These are phyloP conservation scores for Auriscalpium vulgare DNA, from an alignment of 768 basidiomycete genomes.

Conservation along the genomic window DNA sequence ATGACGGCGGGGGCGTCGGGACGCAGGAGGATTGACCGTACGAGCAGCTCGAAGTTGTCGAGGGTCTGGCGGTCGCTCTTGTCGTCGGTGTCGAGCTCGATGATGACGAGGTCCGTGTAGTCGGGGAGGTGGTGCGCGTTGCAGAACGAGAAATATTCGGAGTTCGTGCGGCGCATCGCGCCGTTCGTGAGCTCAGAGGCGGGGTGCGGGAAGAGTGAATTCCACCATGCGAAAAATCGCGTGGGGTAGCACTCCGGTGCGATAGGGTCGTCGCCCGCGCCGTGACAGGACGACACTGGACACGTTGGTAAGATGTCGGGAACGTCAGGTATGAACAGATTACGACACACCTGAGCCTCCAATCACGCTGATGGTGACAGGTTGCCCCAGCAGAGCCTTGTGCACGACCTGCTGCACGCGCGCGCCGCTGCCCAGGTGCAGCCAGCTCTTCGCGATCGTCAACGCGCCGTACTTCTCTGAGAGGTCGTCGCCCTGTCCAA, in stretches of 20 bases:
- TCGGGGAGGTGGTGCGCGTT: conserved; percentile 91
- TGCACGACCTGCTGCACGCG: conserved; percentile 77
- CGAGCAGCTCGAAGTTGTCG: conserved; percentile 85
- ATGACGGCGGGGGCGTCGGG: conserved; percentile 89
- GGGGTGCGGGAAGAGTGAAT: conserved; percentile 94
- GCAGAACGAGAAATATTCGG: conserved; percentile 94
- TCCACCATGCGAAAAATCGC: conserved; percentile 98
- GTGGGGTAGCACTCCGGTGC: conserved; percentile 83
- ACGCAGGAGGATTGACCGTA: conserved; percentile 85
- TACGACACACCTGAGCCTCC: conserved; percentile 73
- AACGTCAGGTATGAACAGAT: too few species aligned
- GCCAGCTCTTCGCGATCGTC: conserved; percentile 61
- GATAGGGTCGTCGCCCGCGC: conserved; percentile 86
- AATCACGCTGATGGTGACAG: conserved; percentile 83
- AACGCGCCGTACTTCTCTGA: conserved; percentile 72
- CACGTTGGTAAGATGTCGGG: conserved; percentile 3
- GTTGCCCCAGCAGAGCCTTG: conserved; percentile 76
- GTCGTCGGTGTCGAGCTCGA: conserved; percentile 93
- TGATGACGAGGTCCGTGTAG: conserved; percentile 85
- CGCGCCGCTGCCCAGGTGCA: conserved; percentile 75
- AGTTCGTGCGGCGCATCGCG: conserved; percentile 86
- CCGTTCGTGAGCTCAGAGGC: conserved; percentile 98
- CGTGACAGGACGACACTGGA: conserved; percentile 87
- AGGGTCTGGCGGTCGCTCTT: conserved; percentile 64
- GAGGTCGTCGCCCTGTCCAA: conserved; percentile 75